phyloP scores from a whole-genome alignment of 805 yeast species.

The Saturnispora diversa region DNA sequence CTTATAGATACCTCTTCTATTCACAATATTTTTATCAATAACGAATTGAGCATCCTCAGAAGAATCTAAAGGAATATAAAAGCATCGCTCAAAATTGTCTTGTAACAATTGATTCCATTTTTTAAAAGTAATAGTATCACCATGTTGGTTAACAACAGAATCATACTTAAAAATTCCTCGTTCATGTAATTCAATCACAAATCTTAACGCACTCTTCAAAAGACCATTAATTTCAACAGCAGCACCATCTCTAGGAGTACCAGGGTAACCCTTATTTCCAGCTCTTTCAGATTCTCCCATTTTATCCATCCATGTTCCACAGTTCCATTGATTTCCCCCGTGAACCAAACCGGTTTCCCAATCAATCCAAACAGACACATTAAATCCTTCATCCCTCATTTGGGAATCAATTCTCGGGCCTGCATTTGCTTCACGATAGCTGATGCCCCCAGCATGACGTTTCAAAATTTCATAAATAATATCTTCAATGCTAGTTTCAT shows the following conservation, averaged over 20 bases:
- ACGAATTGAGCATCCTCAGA: slow-evolving; percentile 53
- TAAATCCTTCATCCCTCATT: slow-evolving; percentile 88
- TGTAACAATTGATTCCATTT: slow-evolving; percentile 70
- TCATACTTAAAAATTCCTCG: slow-evolving; percentile 50
- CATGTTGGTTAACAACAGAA: slow-evolving; percentile 52
- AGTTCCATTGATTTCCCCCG: slow-evolving; percentile 88
- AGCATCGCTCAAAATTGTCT: slow-evolving; percentile 70
- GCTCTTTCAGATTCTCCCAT: slow-evolving; percentile 93
- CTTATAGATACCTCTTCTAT: slow-evolving; percentile 91
- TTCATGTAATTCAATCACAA: slow-evolving; percentile 53
- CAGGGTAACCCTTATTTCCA: slow-evolving; percentile 84
- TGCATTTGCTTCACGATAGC: slow-evolving; percentile 91
- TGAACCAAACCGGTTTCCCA: slow-evolving; percentile 83
- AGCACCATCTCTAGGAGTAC: slow-evolving; percentile 97
- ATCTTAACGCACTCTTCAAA: slow-evolving; percentile 74
- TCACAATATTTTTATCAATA: slow-evolving; percentile 56
- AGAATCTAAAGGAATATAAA: slow-evolving; percentile 63
- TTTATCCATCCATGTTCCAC: slow-evolving; percentile 99
- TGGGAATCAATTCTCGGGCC: slow-evolving; percentile 83
- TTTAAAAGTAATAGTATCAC: slow-evolving; percentile 43
- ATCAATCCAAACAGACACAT: slow-evolving; percentile 71
- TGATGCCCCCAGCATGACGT: slow-evolving; percentile 86
- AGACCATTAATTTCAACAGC: slow-evolving; percentile 89
- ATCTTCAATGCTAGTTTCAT: slow-evolving; percentile 64
- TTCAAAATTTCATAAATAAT: slow-evolving; percentile 70